Conservation (phyloP, 2,329 filamentous ascomycete genomes). For the Talaromyces albobiverticillius region DNA sequence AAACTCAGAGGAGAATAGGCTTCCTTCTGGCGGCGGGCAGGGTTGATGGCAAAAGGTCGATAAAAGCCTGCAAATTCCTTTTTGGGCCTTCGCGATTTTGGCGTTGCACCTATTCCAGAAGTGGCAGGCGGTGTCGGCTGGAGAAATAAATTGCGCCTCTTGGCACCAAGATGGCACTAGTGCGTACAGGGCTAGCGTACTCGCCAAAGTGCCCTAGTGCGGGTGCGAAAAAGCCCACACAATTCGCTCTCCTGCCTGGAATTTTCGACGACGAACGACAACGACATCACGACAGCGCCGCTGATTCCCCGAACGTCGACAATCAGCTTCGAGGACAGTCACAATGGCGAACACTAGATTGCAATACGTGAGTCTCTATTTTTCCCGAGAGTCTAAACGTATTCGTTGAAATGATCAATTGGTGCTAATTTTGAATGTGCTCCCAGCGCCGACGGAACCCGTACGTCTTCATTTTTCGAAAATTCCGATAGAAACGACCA, state of each 20-base stretch:
- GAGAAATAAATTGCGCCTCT: slow-evolving; percentile 7
- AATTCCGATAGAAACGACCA: background rate
- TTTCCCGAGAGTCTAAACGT: background rate
- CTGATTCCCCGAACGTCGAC: slow-evolving; percentile 38
- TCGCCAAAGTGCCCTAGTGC: slow-evolving; percentile 40
- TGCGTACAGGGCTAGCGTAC: slow-evolving; percentile 26
- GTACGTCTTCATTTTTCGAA: slow-evolving; percentile 53
- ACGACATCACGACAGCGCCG: slow-evolving; percentile 41
- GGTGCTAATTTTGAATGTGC: slow-evolving; percentile 27
- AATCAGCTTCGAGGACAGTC: slow-evolving; percentile 41
- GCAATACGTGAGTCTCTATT: slow-evolving; percentile 41
- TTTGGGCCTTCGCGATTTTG: slow-evolving; percentile 15
- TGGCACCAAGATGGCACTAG: slow-evolving; percentile 18
- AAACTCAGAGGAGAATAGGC: slow-evolving; percentile 21
- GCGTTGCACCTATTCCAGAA: slow-evolving; percentile 6
- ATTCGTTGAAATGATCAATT: background rate
- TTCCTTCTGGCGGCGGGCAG: slow-evolving; percentile 27
- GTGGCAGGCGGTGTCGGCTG: slow-evolving; percentile 34
- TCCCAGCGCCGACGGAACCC: slow-evolving; percentile 71
- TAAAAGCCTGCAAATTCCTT: slow-evolving; percentile 10
- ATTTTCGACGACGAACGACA: slow-evolving; percentile 42
- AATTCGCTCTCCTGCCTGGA: slow-evolving; percentile 35
- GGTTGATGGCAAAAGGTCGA: slow-evolving; percentile 10
- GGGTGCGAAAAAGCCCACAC: slow-evolving; percentile 41
- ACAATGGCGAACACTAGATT: slow-evolving; percentile 55